Base-by-base conservation (phyloP, 805 yeast species). In the Barnettozyma pratensis region DNA sequence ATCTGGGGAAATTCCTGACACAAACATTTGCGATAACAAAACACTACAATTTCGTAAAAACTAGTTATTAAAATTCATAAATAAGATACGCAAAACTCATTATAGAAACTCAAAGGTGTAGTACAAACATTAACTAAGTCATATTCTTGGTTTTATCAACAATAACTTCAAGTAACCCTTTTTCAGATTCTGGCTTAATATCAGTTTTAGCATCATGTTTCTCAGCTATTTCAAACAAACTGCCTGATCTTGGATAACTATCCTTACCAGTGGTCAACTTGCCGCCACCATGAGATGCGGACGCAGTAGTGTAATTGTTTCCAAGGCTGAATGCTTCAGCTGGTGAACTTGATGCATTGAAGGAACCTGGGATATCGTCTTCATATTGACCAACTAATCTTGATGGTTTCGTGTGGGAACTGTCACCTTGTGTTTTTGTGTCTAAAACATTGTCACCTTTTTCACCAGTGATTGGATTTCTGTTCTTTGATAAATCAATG, bases 381-480 rank as follows among this genome's bases (percentile, higher is more conserved):
- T 40, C 37, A 12, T 28, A 31, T 29, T 36, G 29, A 26, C 28
- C 27, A 12, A 14, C 29, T 31, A 7, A 5, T 12, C 32, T 19
- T 27, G 39, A 31, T n/a, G 30, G 36, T 12, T 36, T 35, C n/a
- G 7, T 19, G 9, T 30, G 41, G 19, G 7, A 31, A 31, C 12
- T 12, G 4, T 19, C 28, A 27, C 25, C 41, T 14, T 7, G 10
- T 12, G 29, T 11, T 4, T 25, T 26, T 27, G 39, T 10, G 19
- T 26, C 39, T 26, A 37, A 30, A 35, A 11, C 38, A 10, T 34
- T 5, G 19, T 28, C 35, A 12, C 48, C 41, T 5, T 37, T 39
- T 2, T 34, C 6, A 6, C 54, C 55, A 28, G 54, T 46, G 34
- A 51, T 51, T 29, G 57, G 58, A 34, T 55, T 53, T 27, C 51